Evolutionary conservation across 2,329 filamentous ascomycete species (phyloP).

Genomic region (Alternaria gaisen): DNA sequence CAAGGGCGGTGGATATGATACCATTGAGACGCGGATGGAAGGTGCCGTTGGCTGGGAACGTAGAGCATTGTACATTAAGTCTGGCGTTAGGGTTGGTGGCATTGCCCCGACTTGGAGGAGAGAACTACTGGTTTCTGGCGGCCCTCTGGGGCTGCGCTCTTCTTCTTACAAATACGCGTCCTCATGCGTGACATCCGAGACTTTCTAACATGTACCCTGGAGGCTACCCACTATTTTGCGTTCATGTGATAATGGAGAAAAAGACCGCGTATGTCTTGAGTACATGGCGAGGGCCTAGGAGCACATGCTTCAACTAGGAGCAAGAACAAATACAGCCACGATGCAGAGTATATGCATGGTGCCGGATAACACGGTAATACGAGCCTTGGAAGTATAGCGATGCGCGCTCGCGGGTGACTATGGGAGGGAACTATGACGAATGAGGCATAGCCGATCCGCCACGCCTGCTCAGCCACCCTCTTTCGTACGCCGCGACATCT

Average conservation of each 20-base stretch:
- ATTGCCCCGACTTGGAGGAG: conserved; percentile 12
- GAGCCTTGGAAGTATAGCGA: not conserved
- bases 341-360: not conserved
- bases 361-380: conserved; percentile 9
- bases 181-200: not conserved
- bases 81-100: conserved; percentile 22
- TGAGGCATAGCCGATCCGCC: conserved; percentile 12
- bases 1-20: conserved; percentile 24
- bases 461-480: conserved; percentile 20
- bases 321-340: not conserved
- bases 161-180: conserved; percentile 2
- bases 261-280: not conserved
- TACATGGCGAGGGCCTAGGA: not conserved
- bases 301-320: not conserved
- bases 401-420: conserved; percentile 3
- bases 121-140: conserved; percentile 12
- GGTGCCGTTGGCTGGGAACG: conserved; percentile 6
- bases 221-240: not conserved
- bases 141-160: conserved; percentile 16
- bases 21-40: conserved; percentile 15
- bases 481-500: conserved; percentile 20
- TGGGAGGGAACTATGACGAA: not conserved
- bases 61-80: conserved; percentile 40
- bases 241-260: not conserved
- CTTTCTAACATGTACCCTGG: conserved; percentile 1